Percentiles rank a stretch among this genome's conserved stretches.
phyloP scores from a whole-genome alignment of 1,284 basidiomycete genomes.

The Papiliotrema flavescens region DNA sequence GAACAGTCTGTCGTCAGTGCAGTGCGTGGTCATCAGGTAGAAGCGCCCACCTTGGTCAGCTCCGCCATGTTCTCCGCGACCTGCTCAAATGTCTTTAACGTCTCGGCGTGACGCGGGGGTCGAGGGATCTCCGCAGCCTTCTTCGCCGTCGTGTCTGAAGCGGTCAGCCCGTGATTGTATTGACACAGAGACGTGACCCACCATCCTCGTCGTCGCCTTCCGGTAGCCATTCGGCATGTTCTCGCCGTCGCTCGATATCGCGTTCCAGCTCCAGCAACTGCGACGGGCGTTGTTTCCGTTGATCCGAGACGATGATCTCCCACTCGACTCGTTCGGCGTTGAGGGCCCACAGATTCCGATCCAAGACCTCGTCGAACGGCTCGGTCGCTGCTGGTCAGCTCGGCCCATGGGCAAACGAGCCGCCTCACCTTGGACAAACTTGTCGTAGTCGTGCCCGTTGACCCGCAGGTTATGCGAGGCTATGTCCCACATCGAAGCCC shows the following conservation, averaged over 20 bases:
- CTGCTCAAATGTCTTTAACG: slow-evolving; percentile 27
- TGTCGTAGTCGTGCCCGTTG: slow-evolving; percentile 72
- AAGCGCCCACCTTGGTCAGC: slow-evolving; percentile 30
- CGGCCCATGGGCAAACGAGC: background rate
- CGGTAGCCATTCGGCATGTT: slow-evolving; percentile 47
- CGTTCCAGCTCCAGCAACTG: slow-evolving; percentile 56
- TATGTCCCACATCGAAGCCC: slow-evolving; percentile 56
- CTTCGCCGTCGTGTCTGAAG: slow-evolving; percentile 1
- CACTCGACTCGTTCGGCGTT: slow-evolving; percentile 63
- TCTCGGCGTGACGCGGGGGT: slow-evolving; percentile 37
- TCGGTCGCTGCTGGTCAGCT: slow-evolving; percentile 57
- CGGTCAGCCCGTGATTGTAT: background rate
- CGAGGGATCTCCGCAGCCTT: slow-evolving; percentile 23
- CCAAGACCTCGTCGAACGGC: slow-evolving; percentile 73
- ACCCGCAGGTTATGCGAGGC: slow-evolving; percentile 68
- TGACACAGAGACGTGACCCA: slow-evolving; percentile 11
- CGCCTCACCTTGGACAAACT: slow-evolving; percentile 53
- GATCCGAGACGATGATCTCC: slow-evolving; percentile 63
- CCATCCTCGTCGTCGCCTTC: slow-evolving; percentile 26
- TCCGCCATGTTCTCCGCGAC: slow-evolving; percentile 32
- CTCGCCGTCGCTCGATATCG: slow-evolving; percentile 54
- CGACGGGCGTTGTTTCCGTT: slow-evolving; percentile 57
- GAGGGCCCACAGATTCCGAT: slow-evolving; percentile 66
- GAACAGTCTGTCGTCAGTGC: slow-evolving; percentile 30
- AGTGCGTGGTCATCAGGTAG: background rate